These are phyloP conservation scores for Botrytis aclada DNA, from an alignment of 2,329 filamentous ascomycete species.

Conservation along the genomic window DNA sequence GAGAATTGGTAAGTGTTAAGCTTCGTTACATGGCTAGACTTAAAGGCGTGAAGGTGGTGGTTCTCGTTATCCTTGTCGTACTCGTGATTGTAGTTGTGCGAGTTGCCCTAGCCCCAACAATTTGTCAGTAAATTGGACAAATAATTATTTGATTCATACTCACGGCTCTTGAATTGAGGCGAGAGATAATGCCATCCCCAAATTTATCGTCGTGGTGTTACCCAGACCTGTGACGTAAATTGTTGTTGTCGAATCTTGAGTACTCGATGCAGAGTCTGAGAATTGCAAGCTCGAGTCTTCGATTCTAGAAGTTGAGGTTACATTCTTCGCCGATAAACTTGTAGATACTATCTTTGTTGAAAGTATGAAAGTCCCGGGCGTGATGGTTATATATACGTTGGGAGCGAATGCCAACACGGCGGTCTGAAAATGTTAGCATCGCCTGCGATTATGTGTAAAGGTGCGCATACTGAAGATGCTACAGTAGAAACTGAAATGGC, in stretches of 20 bases:
- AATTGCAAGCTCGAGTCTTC: not conserved
- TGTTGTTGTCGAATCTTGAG: not conserved
- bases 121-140: not conserved
- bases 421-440: constrained; percentile 16
- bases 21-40: not conserved
- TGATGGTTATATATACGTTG: constrained; percentile 22
- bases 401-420: constrained; percentile 25
- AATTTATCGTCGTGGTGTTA: not conserved
- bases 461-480: constrained; percentile 23
- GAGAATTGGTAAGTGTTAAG: not conserved
- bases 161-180: not conserved
- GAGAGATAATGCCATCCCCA: not conserved
- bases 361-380: constrained; percentile 23
- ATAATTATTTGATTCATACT: not conserved
- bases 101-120: not conserved
- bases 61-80: not conserved
- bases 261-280: not conserved
- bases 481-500: constrained; percentile 26
- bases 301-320: constrained; percentile 12
- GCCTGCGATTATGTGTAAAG: not conserved
- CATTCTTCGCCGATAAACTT: not conserved
- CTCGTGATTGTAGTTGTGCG: constrained; percentile 8
- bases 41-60: constrained; percentile 5
- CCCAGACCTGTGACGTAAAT: not conserved
- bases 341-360: constrained; percentile 22